Base-by-base conservation (phyloP, 768 basidiomycete species). In the Pleurotus tuoliensis region DNA sequence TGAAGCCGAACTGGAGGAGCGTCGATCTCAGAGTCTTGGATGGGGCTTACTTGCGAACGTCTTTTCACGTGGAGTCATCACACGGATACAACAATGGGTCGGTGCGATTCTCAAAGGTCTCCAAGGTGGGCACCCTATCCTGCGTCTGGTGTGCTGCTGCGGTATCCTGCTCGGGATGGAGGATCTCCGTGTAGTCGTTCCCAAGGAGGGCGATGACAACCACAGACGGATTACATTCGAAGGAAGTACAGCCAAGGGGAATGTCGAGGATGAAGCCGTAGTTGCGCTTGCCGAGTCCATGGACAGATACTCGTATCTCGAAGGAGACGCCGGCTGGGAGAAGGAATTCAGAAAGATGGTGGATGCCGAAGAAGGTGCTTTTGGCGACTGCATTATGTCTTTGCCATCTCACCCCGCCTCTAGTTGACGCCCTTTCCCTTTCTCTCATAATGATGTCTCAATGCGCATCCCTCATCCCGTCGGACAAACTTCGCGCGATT, bases 201-300 rank as follows among this genome's bases (percentile, higher is more conserved):
- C 61, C 55, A 67, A 59, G 50, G 62, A 64, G 39, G 62, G 56
- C 55, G 60, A 60, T 49, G 59, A 64, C 56, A 54, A 66, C 49
- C 44, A 71, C 53, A 18, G 6, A 5, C 20, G 11, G 11, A 41
- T 53, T 13, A 38, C 51, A 16, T 53, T 53, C 24, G 51, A 53
- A 30, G 51, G 39, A 22, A 53, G 51, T 25, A 59, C 69, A 45
- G 53, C 67, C 22, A 58, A 47, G 18, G 69, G 71, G 3, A 65
- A 64, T 43, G 77, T 86, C 8, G 86, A 92, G 66, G 80, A 87
- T 54, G 86, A 89, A 62, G 66, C 83, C 22, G 73, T 91, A 27
- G 73, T 92, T 24, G 81, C 87, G 3, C 73, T 90, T 24, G 89
- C 90, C 6, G 89, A 91, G 64, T 79, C 87, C 20, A 80, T 91